Conservation (phyloP, 1,139 yeast genomes). For the Blastobotrys buckinghamii region DNA sequence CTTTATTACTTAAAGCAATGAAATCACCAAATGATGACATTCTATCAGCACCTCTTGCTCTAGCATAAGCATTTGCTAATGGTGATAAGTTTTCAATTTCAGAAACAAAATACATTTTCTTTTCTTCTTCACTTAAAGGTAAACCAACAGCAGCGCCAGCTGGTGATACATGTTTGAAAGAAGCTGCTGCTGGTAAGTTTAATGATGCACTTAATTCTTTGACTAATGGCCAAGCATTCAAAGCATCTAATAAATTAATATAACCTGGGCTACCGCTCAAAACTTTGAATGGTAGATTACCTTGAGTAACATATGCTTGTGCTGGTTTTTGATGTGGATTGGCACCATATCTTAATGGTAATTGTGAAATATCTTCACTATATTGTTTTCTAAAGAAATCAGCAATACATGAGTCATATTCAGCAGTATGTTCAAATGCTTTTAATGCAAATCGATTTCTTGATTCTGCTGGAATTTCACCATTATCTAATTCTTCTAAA, state of each 20-base stretch:
- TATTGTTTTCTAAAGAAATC: constrained; percentile 97
- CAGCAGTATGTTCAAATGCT: constrained; percentile 98
- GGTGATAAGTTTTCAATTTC: constrained; percentile 95
- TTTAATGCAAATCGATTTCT: constrained; percentile 85
- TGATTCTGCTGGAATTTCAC: constrained; percentile 66
- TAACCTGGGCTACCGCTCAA: constrained; percentile 95
- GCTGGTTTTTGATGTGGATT: constrained; percentile 99
- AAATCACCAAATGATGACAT: constrained; percentile 99
- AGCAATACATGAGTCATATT: constrained; percentile 90
- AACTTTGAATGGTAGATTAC: constrained; percentile 90
- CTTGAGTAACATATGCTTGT: constrained; percentile 84
- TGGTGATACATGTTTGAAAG: constrained; percentile 97
- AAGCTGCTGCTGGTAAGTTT: constrained; percentile 97
- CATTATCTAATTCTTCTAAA: constrained; percentile 73
- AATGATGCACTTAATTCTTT: constrained; percentile 92
- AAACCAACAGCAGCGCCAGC: constrained; percentile 98
- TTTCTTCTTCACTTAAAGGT: constrained; percentile 84
- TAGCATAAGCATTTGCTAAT: constrained; percentile 94
- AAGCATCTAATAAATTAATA: constrained; percentile 90
- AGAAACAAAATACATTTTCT: constrained; percentile 89
- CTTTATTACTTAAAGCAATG: constrained; percentile 94
- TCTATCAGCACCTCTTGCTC: constrained; percentile 99
- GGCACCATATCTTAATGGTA: constrained; percentile 95
- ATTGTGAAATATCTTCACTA: constrained; percentile 81
- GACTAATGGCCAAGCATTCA: constrained; percentile 98